Evolutionary conservation across 1,284 basidiomycete genomes (phyloP).

Genomic region (Pulveroboletus sp.): DNA sequence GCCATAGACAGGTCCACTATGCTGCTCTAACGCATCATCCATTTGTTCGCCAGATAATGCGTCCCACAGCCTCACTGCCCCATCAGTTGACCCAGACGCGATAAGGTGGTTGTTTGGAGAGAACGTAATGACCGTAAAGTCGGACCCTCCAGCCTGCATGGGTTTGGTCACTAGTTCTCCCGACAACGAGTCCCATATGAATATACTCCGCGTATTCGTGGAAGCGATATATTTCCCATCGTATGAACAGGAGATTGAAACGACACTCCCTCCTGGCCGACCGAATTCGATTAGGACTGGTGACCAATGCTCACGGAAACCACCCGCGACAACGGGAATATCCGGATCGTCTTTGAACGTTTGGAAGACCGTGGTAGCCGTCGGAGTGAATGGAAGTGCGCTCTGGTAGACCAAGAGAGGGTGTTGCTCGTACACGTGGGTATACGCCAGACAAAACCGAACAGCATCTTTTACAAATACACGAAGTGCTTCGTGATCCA

Average conservation of each 20-base stretch:
- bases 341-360: conserved; percentile 30
- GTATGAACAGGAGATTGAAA: conserved; percentile 25
- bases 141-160: conserved; percentile 7
- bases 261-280: conserved; percentile 16
- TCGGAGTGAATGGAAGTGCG: conserved; percentile 38
- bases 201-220: conserved; percentile 22
- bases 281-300: conserved; percentile 36
- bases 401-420: conserved; percentile 38
- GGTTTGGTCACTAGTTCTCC: conserved; percentile 31
- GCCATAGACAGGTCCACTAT: conserved; percentile 26
- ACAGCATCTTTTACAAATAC: conserved; percentile 28
- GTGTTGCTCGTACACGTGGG: conserved; percentile 36
- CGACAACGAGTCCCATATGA: conserved; percentile 34
- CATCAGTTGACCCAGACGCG: conserved; percentile 30
- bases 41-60: conserved; percentile 27
- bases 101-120: conserved; percentile 32
- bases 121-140: conserved; percentile 24
- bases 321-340: conserved; percentile 29
- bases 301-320: conserved; percentile 36
- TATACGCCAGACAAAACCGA: conserved; percentile 37
- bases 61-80: conserved; percentile 29
- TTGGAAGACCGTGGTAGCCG: conserved; percentile 24
- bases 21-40: conserved; percentile 15
- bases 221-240: conserved; percentile 37
- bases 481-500: conserved; percentile 18